A percentile compares a stretch with the other conserved stretches of the same genome.
Conservation (phyloP, 805 yeast species). For the Metschnikowia amazonensis region DNA sequence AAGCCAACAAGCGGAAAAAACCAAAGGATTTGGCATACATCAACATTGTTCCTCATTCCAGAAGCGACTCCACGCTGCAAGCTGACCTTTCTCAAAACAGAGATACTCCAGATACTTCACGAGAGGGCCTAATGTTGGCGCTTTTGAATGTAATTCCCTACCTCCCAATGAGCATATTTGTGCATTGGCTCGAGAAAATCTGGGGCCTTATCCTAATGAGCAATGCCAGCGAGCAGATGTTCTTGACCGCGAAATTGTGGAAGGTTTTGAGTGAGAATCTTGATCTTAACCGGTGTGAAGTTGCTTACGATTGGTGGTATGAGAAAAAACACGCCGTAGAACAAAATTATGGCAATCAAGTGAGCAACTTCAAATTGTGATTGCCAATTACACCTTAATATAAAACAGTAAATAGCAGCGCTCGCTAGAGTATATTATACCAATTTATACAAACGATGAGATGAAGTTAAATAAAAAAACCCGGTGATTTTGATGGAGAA, state of each 20-base stretch:
- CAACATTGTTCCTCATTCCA: slow-evolving; percentile 16
- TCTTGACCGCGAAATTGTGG: slow-evolving; percentile 46
- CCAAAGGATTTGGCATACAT: slow-evolving; percentile 26
- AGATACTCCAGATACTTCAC: slow-evolving; percentile 34
- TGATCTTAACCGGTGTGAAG: slow-evolving; percentile 52
- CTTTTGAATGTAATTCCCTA: slow-evolving; percentile 53
- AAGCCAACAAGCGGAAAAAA: slow-evolving; percentile 29
- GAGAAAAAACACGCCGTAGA: slow-evolving; percentile 21
- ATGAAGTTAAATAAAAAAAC: background rate
- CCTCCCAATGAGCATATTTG: slow-evolving; percentile 40
- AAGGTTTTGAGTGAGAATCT: slow-evolving; percentile 52
- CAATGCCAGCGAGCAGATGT: slow-evolving; percentile 33
- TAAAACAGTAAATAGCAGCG: background rate
- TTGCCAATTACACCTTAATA: background rate
- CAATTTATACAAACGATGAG: slow-evolving; percentile 1
- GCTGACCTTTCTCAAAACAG: slow-evolving; percentile 14
- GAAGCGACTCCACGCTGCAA: slow-evolving; percentile 5
- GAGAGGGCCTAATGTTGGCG: slow-evolving; percentile 47
- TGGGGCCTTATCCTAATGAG: slow-evolving; percentile 35
- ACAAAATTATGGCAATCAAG: slow-evolving; percentile 5
- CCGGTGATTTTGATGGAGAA: background rate
- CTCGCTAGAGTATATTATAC: slow-evolving; percentile 1
- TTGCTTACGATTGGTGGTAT: slow-evolving; percentile 66
- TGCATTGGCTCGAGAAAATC: slow-evolving; percentile 46
- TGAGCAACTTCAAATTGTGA: slow-evolving; percentile 9